Evolutionary conservation across 345 rosid species (phyloP).

Genomic region (Acer campestre): DNA sequence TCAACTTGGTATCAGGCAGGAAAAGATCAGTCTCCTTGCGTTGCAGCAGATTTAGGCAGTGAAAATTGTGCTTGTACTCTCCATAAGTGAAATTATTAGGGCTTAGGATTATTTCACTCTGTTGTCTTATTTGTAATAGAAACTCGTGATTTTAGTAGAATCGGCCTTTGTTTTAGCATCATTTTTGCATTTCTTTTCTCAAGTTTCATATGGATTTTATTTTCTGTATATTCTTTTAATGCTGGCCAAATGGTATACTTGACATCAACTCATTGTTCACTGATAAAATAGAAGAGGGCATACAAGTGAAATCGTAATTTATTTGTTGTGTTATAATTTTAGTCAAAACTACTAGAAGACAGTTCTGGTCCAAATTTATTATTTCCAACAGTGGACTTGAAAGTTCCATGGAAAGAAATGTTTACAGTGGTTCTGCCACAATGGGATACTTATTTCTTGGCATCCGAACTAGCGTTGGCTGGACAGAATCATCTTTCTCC

Average conservation of each 20-base stretch:
- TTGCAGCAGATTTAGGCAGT: conserved; percentile 66
- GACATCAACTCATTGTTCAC: too few species aligned
- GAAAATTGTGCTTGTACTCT: conserved; percentile 63
- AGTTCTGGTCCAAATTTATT: not conserved
- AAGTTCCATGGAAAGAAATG: not conserved
- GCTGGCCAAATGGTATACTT: too few species aligned
- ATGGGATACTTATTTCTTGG: conserved; percentile 56
- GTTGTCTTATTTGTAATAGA: conserved; percentile 22
- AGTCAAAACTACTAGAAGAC: not conserved
- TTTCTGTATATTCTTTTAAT: too few species aligned
- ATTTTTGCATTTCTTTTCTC: not conserved
- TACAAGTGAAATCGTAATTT: too few species aligned
- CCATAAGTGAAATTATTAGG: conserved; percentile 46
- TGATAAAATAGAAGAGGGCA: too few species aligned
- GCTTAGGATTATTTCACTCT: not conserved
- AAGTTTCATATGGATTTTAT: too few species aligned
- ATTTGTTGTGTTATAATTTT: too few species aligned
- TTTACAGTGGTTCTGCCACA: conserved; percentile 38
- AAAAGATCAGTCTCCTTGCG: conserved; percentile 52
- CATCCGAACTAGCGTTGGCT: conserved; percentile 68
- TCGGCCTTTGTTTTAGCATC: conserved; percentile 7
- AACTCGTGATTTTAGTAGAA: conserved; percentile 16
- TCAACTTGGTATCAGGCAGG: conserved; percentile 62
- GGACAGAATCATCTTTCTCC: conserved; percentile 56
- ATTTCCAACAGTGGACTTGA: not conserved